Evolutionary conservation across 2,329 filamentous ascomycete genomes (phyloP), one percentile per base, ranked within the genome.

Genomic region (Bretziella fagacearum): DNA sequence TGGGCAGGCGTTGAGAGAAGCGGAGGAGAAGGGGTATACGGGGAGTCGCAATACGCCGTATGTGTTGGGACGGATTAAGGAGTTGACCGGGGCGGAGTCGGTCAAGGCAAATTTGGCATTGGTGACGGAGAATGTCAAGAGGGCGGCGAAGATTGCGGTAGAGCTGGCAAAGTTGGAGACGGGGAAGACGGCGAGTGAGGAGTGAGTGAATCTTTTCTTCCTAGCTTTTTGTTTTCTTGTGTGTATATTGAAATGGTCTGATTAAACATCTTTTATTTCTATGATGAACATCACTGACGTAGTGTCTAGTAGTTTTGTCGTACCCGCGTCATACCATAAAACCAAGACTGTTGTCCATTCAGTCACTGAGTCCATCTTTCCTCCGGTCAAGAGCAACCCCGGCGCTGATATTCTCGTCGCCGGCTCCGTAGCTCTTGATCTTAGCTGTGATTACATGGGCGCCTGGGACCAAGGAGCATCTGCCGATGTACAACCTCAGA

Each of bases 381-480:
- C 22, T 22, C 25, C 13, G 22, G 52, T 59, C 59, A 52, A 20
- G 23, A 42, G 36, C 6, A 15, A 44, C 26, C 43, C 44, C 17
- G 40, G 49, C 26, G 66, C 70, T 44, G 78, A 87, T 53, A 71
- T 95, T n/a, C 65, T 95, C 23, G 84, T 95, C 36, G 84, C 86
- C 44, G 89, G 87, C n/a, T 85, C 85, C 10, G 73, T 96, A 25
- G 89, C 89, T 13, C 70, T 94, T 52, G 89, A 96, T 60, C 68
- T 91, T 29, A 81, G 79, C 53, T 95, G 89, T 65, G 82, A 95
- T 59, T 91, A 80, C 53, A 44, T 56, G 6, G 46, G 51, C 4
- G 27, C 30, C 27, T 48, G 42, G 46, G 52, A 54, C 13, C 51
- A 53, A 17, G 46, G 55, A 33, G 58, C 54, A 32, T 48, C 56